phyloP scores from a whole-genome alignment of 2,329 filamentous ascomycete species.

The Ophiostoma sp. region DNA sequence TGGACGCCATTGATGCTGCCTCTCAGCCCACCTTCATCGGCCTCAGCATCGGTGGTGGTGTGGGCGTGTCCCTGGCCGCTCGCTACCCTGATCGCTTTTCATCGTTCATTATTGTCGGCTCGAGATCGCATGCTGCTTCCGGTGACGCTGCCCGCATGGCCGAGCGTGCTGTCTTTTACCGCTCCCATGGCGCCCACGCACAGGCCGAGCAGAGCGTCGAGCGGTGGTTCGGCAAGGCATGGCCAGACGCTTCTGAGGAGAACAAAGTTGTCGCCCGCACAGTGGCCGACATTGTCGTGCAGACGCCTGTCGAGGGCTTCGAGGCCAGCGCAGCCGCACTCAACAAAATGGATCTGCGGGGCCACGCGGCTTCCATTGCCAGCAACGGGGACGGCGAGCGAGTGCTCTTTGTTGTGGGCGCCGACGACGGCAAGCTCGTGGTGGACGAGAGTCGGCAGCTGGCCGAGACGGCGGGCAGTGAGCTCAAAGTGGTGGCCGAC shows the following conservation, averaged over 20 bases:
- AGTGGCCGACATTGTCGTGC: slow-evolving; percentile 18
- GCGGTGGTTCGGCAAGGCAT: slow-evolving; percentile 19
- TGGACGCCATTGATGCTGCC: not conserved
- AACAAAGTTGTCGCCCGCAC: not conserved
- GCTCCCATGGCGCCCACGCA: not conserved
- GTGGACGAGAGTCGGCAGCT: slow-evolving; percentile 22
- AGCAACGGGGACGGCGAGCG: not conserved
- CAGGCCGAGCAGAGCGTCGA: slow-evolving; percentile 22
- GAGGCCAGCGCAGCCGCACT: slow-evolving; percentile 20
- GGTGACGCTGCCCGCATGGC: slow-evolving; percentile 4
- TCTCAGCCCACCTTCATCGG: slow-evolving; percentile 9
- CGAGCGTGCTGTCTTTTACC: slow-evolving; percentile 5
- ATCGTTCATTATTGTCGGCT: slow-evolving; percentile 19
- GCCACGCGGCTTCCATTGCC: not conserved
- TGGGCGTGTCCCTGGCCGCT: slow-evolving; percentile 23
- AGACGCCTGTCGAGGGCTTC: slow-evolving; percentile 20
- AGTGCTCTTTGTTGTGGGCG: slow-evolving; percentile 22
- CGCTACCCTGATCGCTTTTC: slow-evolving; percentile 22
- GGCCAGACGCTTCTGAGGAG: not conserved
- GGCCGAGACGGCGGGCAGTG: slow-evolving; percentile 14
- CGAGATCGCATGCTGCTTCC: slow-evolving; percentile 7
- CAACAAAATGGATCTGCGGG: slow-evolving; percentile 13
- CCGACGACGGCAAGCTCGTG: slow-evolving; percentile 12
- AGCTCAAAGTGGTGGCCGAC: not conserved
- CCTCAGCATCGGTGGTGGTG: slow-evolving; percentile 24